Conservation (phyloP, 306 rosid genomes). For the Crataegus laevigata region DNA sequence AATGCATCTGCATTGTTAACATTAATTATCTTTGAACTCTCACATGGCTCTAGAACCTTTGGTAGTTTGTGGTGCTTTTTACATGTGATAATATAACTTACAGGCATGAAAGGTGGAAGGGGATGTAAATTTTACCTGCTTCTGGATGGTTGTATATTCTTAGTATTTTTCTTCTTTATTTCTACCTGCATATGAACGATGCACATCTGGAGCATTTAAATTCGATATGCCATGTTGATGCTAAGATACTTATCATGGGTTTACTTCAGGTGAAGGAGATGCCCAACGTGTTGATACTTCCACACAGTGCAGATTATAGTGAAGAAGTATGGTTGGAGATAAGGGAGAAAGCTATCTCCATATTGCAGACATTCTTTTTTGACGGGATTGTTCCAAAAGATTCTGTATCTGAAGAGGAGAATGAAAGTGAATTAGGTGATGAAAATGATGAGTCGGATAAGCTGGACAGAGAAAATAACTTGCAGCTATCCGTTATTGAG, state of each 20-base stretch:
- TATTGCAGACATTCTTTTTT: conserved; percentile 76
- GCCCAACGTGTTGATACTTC: conserved; percentile 98
- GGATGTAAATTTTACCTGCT: background rate
- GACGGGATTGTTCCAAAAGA: conserved; percentile 73
- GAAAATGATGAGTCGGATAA: conserved; percentile 59
- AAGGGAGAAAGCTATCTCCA: conserved; percentile 88
- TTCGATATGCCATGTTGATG: background rate
- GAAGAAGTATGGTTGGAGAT: conserved; percentile 99
- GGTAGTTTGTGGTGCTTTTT: background rate
- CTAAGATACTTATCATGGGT: conserved; percentile 11
- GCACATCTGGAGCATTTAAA: background rate
- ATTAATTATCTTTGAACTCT: background rate
- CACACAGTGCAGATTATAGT: conserved; percentile 97
- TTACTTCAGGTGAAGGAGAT: conserved; percentile 89
- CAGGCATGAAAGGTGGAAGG: background rate
- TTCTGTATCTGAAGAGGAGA: conserved; percentile 68
- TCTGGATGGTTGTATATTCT: background rate
- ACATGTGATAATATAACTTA: background rate
- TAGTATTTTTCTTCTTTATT: background rate
- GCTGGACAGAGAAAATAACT: conserved; percentile 45
- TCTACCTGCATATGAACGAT: background rate
- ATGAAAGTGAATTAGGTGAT: conserved; percentile 54
- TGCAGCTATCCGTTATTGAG: conserved; percentile 53
- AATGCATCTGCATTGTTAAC: background rate
- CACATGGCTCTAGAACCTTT: background rate